These are phyloP conservation scores for Pyricularia grisea DNA, from an alignment of 2,329 filamentous ascomycete genomes.

Conservation along the genomic window DNA sequence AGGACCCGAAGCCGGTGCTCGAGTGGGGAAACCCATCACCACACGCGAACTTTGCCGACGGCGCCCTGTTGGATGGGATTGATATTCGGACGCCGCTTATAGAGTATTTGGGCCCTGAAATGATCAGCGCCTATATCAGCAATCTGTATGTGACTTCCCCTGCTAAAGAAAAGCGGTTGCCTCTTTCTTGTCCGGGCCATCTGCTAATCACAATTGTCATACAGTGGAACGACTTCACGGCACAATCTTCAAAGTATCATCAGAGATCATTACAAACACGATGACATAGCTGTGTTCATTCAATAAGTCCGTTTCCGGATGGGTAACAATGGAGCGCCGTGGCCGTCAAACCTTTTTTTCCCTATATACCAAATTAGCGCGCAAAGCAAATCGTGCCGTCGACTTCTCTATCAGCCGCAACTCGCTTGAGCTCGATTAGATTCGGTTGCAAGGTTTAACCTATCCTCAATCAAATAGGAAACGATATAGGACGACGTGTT, in stretches of 20 bases:
- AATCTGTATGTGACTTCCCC: constrained; percentile 53
- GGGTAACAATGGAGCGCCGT: background rate
- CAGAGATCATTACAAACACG: constrained; percentile 19
- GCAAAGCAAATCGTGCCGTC: background rate
- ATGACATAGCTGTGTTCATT: constrained; percentile 11
- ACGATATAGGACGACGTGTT: background rate
- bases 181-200: background rate
- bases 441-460: background rate
- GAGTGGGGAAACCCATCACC: constrained; percentile 78
- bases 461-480: background rate
- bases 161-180: background rate
- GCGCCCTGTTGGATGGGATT: constrained; percentile 66
- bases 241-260: constrained; percentile 18
- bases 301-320: background rate
- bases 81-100: constrained; percentile 72
- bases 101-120: constrained; percentile 70
- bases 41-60: constrained; percentile 70
- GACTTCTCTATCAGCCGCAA: background rate
- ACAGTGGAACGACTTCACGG: constrained; percentile 22
- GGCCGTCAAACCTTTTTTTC: background rate
- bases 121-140: constrained; percentile 75
- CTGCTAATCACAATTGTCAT: background rate
- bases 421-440: no score
- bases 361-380: background rate
- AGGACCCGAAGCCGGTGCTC: constrained; percentile 50